Conservation (phyloP, 169 alveolate species). For the Plasmodium reichenowi region DNA sequence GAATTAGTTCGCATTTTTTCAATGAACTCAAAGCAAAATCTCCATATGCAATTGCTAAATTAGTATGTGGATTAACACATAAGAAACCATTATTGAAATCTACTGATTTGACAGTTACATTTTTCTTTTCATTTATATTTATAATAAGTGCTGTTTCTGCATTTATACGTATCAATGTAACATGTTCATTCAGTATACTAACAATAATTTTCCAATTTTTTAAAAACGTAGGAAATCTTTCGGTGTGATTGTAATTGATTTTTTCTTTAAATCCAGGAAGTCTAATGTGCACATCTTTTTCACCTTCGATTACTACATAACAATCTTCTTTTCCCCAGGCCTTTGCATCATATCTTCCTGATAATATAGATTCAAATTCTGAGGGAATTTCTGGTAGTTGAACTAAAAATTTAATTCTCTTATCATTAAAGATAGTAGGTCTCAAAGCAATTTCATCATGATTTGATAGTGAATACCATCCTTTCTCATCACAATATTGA, state of each 20-base stretch:
- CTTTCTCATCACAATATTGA: conserved; percentile 76
- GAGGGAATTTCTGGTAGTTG: conserved; percentile 79
- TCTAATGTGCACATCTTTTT: conserved; percentile 79
- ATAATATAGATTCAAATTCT: conserved; percentile 77
- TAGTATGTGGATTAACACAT: conserved; percentile 80
- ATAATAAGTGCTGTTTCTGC: conserved; percentile 77
- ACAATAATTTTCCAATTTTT: conserved; percentile 85
- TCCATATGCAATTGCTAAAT: conserved; percentile 83
- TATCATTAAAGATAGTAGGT: conserved; percentile 81
- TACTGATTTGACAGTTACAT: conserved; percentile 77
- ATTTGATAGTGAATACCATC: conserved; percentile 83
- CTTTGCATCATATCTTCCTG: conserved; percentile 83
- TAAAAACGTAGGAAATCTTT: conserved; percentile 83
- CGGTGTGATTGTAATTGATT: conserved; percentile 79
- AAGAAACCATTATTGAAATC: conserved; percentile 83
- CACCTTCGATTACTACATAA: conserved; percentile 84
- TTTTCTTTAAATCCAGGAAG: conserved; percentile 78
- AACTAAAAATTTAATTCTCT: conserved; percentile 80
- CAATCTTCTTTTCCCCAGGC: conserved; percentile 79
- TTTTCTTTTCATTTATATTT: conserved; percentile 70
- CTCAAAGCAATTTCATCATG: conserved; percentile 78
- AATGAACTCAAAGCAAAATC: conserved; percentile 77
- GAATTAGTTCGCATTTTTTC: conserved; percentile 76
- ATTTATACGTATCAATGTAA: conserved; percentile 79
- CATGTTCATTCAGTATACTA: conserved; percentile 68